Base-by-base conservation (phyloP, 169 alveolate genomes). In the Eimeria falciformis region DNA sequence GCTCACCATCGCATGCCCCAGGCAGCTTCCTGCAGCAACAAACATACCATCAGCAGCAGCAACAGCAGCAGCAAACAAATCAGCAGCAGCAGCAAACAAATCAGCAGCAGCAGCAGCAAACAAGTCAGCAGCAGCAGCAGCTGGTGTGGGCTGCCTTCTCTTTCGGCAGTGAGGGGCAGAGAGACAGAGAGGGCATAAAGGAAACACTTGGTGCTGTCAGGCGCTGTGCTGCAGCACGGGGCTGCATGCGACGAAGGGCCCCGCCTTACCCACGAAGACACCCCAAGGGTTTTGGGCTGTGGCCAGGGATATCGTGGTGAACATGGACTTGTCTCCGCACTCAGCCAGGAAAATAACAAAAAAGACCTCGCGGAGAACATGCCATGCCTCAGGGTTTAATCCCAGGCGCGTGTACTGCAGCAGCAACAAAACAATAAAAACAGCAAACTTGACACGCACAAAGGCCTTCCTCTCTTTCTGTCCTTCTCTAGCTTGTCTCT, bases 281-380 rank as follows among this genome's bases (percentile, higher is more conserved):
- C 93, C 94, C 58, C 68, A 82, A 33, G 92, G 81, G 90, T 81
- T 91, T 37, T 91, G 83, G n/a, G 94, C 53, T 11, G 94, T 65
- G 29, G 92, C 79, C 14, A 91, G 71, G 37, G 92, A 73, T 56
- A 91, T 66, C 45, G 92, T 91, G n/a, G 92, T 27, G 47, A 91
- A 33, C 91, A 81, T 82, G 45, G 92, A 81, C 71, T 68, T 77
- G 88, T 91, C 94, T 25, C 94, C 94, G 62, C 82, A 50, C 77
- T 91, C 94, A 14, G 94, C 94, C 12, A 73, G n/a, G 2, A 83
- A 46, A 47, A 84, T 45, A 37, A 73, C n/a, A 4, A 65, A 29
- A 29, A 91, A 91, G 4, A 75, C 86, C 62, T 91, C 87, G 58
- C 82, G 68, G 18, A 53, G 23, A 3, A 88, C 69, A 0, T n/a